Percentiles rank a stretch among this genome's conserved stretches.
Evolutionary conservation across 495 filamentous ascomycete genomes (phyloP).

Genomic region (Monascus purpureus): DNA sequence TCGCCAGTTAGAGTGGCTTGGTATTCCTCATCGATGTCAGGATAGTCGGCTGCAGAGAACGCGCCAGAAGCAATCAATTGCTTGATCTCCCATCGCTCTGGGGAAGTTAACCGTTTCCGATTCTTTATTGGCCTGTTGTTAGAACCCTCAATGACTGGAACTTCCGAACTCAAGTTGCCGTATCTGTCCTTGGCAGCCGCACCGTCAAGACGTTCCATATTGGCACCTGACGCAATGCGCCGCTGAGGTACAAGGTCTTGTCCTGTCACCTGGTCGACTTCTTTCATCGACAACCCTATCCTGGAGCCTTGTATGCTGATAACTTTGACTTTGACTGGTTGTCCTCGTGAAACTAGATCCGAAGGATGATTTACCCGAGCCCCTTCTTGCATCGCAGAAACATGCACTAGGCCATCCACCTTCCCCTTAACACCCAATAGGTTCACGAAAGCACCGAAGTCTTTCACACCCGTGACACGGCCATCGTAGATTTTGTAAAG

Average conservation of each 20-base stretch:
- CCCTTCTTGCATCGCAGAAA: conserved; percentile 86
- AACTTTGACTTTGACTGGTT: conserved; percentile 87
- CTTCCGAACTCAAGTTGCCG: conserved; percentile 40
- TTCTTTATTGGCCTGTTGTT: conserved; percentile 40
- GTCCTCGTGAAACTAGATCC: conserved; percentile 67
- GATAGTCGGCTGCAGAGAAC: conserved; percentile 80
- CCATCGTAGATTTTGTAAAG: conserved; percentile 86
- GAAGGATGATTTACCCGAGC: conserved; percentile 83
- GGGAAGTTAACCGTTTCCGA: conserved; percentile 88
- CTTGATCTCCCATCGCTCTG: conserved; percentile 93
- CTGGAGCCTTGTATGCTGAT: conserved; percentile 66
- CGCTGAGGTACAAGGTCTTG: conserved; percentile 70
- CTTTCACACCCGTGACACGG: conserved; percentile 77
- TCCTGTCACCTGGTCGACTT: conserved; percentile 85
- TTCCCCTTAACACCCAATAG: conserved; percentile 75
- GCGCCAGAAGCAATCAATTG: conserved; percentile 93
- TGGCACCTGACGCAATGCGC: conserved; percentile 80
- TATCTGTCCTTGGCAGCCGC: conserved; percentile 33
- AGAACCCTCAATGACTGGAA: conserved; percentile 53
- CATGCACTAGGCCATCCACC: conserved; percentile 85
- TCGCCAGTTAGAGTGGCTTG: conserved; percentile 75
- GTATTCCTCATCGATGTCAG: conserved; percentile 90
- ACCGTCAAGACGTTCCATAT: conserved; percentile 68
- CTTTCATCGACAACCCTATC: conserved; percentile 90
- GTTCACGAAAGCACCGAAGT: conserved; percentile 94